phyloP scores from a whole-genome alignment of 2,329 filamentous ascomycete genomes.

The Xylariaceae sp. region DNA sequence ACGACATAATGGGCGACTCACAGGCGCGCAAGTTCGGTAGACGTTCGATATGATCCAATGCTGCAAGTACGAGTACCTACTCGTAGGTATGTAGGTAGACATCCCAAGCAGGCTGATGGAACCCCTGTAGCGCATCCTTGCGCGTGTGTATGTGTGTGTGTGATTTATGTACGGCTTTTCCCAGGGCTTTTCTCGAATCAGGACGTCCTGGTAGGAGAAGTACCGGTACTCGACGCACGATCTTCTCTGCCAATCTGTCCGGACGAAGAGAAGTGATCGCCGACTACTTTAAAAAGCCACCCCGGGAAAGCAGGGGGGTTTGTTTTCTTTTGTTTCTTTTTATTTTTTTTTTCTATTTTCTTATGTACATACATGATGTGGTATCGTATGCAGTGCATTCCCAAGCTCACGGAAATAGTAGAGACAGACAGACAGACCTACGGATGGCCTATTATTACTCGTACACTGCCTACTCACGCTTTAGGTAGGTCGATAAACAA shows the following conservation, averaged over 20 bases:
- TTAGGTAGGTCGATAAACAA: too few relatives aligned
- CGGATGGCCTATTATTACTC: too few relatives aligned
- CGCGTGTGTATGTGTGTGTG: neutral
- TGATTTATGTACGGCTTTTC: slow-evolving; percentile 2
- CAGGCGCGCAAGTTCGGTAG: neutral
- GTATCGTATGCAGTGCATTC: too few relatives aligned
- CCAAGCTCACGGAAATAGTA: too few relatives aligned
- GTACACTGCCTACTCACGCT: too few relatives aligned
- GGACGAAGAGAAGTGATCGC: slow-evolving; percentile 6
- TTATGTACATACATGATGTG: neutral
- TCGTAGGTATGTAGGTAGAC: too few relatives aligned
- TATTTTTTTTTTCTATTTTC: neutral
- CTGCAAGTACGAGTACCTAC: neutral
- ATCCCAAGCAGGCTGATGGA: slow-evolving; percentile 16
- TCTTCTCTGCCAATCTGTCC: neutral
- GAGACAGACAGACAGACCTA: too few relatives aligned
- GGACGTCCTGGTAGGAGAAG: too few relatives aligned
- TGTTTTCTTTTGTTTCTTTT: neutral
- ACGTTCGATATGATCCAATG: neutral
- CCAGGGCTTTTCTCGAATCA: neutral
- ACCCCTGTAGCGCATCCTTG: slow-evolving; percentile 22
- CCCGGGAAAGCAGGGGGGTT: neutral
- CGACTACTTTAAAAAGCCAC: slow-evolving; percentile 10
- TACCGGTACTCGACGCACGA: neutral
- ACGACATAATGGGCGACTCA: too few relatives aligned